phyloP scores from a whole-genome alignment of 1,284 basidiomycete species.

The Trichosporon sp. region DNA sequence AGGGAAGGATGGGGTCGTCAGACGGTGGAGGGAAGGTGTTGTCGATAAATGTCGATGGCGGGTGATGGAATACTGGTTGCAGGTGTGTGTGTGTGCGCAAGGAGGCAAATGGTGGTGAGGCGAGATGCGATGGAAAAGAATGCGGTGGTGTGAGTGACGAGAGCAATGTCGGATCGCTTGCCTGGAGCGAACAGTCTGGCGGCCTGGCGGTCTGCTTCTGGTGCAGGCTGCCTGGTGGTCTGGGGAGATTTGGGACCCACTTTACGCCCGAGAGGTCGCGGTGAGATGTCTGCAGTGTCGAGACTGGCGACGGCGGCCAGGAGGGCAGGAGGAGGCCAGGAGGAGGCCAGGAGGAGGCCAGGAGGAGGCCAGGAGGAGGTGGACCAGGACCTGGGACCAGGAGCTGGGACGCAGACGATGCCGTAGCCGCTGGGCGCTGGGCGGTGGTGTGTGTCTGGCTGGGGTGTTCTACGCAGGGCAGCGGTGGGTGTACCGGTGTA shows the following conservation, averaged over 20 bases:
- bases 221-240: no score
- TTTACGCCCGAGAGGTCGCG: neutral
- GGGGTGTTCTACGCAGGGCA: neutral
- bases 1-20: neutral
- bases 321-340: no score
- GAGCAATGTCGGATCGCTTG: neutral
- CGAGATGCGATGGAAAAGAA: neutral
- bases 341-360: neutral
- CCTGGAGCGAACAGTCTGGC: no score
- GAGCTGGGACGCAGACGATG: neutral
- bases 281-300: neutral
- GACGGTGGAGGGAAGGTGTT: neutral
- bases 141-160: neutral
- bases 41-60: neutral
- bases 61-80: neutral
- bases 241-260: neutral
- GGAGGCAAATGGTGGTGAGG: neutral
- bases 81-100: neutral
- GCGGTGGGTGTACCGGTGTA: neutral
- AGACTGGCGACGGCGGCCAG: neutral
- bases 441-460: neutral
- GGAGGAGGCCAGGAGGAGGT: neutral
- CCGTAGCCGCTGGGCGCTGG: neutral
- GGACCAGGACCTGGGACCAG: no score
- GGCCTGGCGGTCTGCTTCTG: no score